Percentiles rank a stretch among this genome's conserved stretches.
Evolutionary conservation across 1,284 basidiomycete species (phyloP).

Genomic region (Heterobasidion occidentale): DNA sequence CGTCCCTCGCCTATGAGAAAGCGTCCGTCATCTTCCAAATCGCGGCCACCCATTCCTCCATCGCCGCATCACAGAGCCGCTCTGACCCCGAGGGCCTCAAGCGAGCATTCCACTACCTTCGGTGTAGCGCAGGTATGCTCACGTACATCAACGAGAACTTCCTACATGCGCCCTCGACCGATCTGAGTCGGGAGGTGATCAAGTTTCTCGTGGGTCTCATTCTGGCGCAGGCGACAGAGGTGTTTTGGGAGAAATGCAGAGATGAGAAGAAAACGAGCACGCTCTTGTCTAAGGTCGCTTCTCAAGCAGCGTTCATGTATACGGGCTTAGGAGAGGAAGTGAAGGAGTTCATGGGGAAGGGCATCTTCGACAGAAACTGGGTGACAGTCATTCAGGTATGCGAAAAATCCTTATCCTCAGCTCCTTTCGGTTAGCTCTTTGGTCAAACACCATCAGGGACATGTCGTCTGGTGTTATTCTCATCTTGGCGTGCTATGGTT

Average conservation of each 20-base stretch:
- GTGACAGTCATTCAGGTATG: slow-evolving; percentile 74
- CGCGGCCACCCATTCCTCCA: slow-evolving; percentile 86
- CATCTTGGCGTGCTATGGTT: no score
- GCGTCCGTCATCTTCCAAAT: slow-evolving; percentile 98
- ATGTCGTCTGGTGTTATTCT: no score
- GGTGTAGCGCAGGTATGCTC: slow-evolving; percentile 94
- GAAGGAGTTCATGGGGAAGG: slow-evolving; percentile 94
- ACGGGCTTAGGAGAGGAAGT: slow-evolving; percentile 77
- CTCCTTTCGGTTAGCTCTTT: background rate
- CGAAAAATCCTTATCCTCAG: slow-evolving; percentile 1
- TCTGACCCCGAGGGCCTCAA: slow-evolving; percentile 93
- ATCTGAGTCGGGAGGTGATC: slow-evolving; percentile 90
- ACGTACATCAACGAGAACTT: slow-evolving; percentile 99
- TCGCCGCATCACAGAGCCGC: slow-evolving; percentile 78
- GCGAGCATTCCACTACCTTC: slow-evolving; percentile 88
- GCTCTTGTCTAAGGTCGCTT: slow-evolving; percentile 80
- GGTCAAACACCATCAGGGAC: background rate
- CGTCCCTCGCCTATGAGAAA: slow-evolving; percentile 97
- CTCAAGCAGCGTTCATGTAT: slow-evolving; percentile 82
- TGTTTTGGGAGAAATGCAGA: slow-evolving; percentile 93
- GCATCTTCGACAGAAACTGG: slow-evolving; percentile 96
- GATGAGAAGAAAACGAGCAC: slow-evolving; percentile 83
- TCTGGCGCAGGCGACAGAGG: slow-evolving; percentile 91
- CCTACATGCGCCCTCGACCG: slow-evolving; percentile 95
- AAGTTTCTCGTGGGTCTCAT: slow-evolving; percentile 85